Conservation (phyloP, 2,329 filamentous ascomycete species). For the Alternaria rosae region DNA sequence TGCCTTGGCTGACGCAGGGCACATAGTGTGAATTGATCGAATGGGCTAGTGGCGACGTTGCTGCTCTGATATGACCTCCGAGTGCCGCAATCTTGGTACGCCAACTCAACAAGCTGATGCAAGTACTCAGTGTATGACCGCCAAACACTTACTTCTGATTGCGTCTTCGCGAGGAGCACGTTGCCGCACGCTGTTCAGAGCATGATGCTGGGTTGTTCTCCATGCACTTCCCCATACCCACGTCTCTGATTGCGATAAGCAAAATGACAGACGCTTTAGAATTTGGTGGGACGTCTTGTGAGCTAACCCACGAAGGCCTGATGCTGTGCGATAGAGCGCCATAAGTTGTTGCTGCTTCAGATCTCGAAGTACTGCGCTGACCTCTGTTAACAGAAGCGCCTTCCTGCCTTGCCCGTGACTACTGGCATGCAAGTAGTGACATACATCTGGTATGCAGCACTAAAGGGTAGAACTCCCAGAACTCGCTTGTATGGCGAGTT, state of each 20-base stretch:
- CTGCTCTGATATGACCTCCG: background rate
- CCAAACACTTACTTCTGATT: background rate
- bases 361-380: background rate
- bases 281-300: background rate
- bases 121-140: background rate
- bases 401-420: background rate
- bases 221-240: background rate
- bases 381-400: background rate
- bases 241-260: background rate
- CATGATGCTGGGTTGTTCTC: background rate
- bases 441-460: background rate
- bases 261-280: background rate
- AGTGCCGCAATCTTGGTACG: background rate
- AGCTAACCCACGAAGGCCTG: background rate
- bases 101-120: background rate
- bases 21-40: background rate
- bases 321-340: background rate
- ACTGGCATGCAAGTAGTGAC: background rate
- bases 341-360: background rate
- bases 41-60: background rate
- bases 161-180: background rate
- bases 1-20: background rate
- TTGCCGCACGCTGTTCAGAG: background rate
- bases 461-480: background rate
- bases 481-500: background rate